phyloP scores from a whole-genome alignment of 2,329 filamentous ascomycete genomes.

The Neonectria ditissima region DNA sequence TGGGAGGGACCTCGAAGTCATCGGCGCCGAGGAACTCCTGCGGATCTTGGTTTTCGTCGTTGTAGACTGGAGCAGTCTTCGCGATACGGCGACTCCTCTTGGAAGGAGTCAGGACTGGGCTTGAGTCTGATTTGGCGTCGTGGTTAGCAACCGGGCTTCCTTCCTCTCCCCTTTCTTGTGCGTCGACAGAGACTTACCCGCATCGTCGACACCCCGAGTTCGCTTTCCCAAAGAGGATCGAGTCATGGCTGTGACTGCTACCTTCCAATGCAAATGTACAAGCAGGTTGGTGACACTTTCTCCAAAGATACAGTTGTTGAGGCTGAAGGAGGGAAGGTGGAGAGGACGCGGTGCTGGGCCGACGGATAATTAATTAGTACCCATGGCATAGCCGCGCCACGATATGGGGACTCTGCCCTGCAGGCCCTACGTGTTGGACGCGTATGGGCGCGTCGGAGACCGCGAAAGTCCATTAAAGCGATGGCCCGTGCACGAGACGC shows the following conservation, averaged over 20 bases:
- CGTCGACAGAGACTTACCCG: constrained; percentile 43
- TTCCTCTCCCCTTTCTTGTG: constrained; percentile 15
- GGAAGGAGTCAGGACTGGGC: constrained; percentile 49
- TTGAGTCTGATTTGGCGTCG: constrained; percentile 35
- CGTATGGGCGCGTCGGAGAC: constrained; percentile 47
- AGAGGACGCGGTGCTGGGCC: constrained; percentile 27
- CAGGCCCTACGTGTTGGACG: constrained; percentile 42
- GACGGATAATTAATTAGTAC: constrained; percentile 35
- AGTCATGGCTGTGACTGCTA: constrained; percentile 42
- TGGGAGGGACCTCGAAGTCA: constrained; percentile 50
- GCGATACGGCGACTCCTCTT: constrained; percentile 61
- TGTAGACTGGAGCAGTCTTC: constrained; percentile 58
- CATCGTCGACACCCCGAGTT: constrained; percentile 45
- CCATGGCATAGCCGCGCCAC: constrained; percentile 39
- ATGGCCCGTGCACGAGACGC: constrained; percentile 42
- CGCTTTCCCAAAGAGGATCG: constrained; percentile 52
- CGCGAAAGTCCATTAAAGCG: constrained; percentile 48
- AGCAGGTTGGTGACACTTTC: constrained; percentile 35
- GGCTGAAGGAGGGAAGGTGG: constrained; percentile 33
- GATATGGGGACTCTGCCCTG: constrained; percentile 17
- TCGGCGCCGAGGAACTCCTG: constrained; percentile 52
- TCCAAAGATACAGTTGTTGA: constrained; percentile 22
- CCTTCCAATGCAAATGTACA: constrained; percentile 35
- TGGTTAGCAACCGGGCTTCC: constrained; percentile 33
- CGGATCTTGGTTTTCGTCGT: constrained; percentile 75